Evolutionary conservation across 1,139 yeast species (phyloP).

Genomic region (Pichia sp.): DNA sequence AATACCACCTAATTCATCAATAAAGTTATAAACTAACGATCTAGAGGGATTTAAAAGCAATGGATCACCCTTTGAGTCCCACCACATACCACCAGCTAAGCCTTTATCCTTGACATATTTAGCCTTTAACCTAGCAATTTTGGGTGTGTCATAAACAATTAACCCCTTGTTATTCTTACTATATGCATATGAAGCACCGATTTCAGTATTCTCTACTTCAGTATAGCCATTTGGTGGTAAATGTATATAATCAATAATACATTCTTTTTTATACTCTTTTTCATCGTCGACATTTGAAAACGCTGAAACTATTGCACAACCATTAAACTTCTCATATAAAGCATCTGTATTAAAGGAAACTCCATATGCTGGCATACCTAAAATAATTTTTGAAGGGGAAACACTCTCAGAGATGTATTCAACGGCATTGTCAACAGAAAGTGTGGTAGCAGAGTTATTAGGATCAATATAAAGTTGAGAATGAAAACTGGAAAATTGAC

Average conservation of each 20-base stretch:
- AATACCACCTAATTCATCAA: slow-evolving; percentile 37
- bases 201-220: slow-evolving; percentile 46
- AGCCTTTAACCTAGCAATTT: slow-evolving; percentile 53
- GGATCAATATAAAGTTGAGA: slow-evolving; percentile 48
- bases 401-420: slow-evolving; percentile 31
- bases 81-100: slow-evolving; percentile 87
- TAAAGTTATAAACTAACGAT: slow-evolving; percentile 39
- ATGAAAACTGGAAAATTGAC: slow-evolving; percentile 53
- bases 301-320: slow-evolving; percentile 38
- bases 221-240: slow-evolving; percentile 23
- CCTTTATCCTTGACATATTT: slow-evolving; percentile 41
- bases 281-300: slow-evolving; percentile 1
- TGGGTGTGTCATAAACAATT: slow-evolving; percentile 60
- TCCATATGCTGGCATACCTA: slow-evolving; percentile 91
- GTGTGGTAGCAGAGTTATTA: slow-evolving; percentile 23
- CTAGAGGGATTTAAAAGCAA: slow-evolving; percentile 26
- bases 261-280: slow-evolving; percentile 14
- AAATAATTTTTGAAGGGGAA: slow-evolving; percentile 41
- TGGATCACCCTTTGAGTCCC: slow-evolving; percentile 83
- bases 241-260: slow-evolving; percentile 19
- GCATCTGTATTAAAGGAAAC: slow-evolving; percentile 54
- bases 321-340: slow-evolving; percentile 34
- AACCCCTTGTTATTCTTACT: slow-evolving; percentile 32
- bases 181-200: slow-evolving; percentile 56
- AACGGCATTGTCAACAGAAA: slow-evolving; percentile 47